Evolutionary conservation across 176 grass and related monocot genomes (phyloP), one percentile per base, ranked within the genome.

Genomic region (Oryza glumipatula): DNA sequence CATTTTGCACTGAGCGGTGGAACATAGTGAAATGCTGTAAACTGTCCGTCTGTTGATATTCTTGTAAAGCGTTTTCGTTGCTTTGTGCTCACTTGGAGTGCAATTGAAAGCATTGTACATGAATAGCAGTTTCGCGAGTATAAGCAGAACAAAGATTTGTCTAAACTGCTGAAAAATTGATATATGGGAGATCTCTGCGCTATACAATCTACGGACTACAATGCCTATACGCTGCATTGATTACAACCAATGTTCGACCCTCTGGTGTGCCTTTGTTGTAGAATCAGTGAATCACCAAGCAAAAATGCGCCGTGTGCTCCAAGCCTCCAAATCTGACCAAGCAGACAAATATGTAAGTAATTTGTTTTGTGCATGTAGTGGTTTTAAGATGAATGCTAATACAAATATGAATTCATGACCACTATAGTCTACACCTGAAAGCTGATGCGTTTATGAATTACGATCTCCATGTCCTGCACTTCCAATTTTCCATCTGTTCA

Each of bases 341-440:
- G 49, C 15, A 33, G 73, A 78, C 4, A 67, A 67, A 44, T 5
- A 6, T 35, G 0, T 4, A 64, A 38, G 21, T 19, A 3, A 88
- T 28, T 15, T 15, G 61, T 77, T 70, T 77, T 49, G 41, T 36
- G 16, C 1, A 71, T 45, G 15, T 26, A 19, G 10, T 44, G 43
- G 2, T 76, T 71, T 77, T 79, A 33, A 1, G 56, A 2, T 16
- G 56, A 80, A 13, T 52, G 16, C 15, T 33, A 44, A 54, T 44
- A 44, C 11, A 64, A 52, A 22, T 22, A 58, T 16, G 17, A 58
- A 13, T 24, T 56, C 13, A 51, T 45, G 46, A 68, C 11, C 7
- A 43, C 4, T 76, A 16, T 23, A 38, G 36, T 38, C 36, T 38
- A 38, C 5, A 76, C 82, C 88, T 65, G 65, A 43, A 69, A 63